These are phyloP conservation scores for Scleroderma citrinum DNA, from an alignment of 768 basidiomycete species.

Conservation along the genomic window DNA sequence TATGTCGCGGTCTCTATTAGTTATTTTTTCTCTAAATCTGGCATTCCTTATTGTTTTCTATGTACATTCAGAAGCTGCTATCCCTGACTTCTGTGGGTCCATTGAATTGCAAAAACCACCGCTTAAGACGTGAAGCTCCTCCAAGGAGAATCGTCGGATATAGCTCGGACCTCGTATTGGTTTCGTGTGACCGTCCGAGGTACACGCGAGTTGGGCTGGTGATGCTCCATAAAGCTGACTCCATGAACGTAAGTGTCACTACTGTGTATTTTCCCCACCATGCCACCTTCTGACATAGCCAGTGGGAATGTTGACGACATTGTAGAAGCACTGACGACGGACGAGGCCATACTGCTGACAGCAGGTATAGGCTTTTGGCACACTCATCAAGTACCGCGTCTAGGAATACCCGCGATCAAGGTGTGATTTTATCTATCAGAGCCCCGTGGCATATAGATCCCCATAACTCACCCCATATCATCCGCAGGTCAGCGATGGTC, in stretches of 20 bases:
- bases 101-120: not conserved
- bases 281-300: conserved; percentile 68
- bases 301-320: conserved; percentile 55
- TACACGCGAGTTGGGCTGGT: not conserved
- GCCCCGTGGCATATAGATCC: not conserved
- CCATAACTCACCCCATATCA: not conserved
- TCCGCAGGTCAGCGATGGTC: conserved; percentile 72
- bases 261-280: no score
- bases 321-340: conserved; percentile 60
- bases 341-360: conserved; percentile 67
- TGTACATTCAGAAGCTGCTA: not conserved
- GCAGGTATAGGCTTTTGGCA: conserved; percentile 79
- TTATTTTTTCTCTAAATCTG: not conserved
- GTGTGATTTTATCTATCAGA: conserved; percentile 21
- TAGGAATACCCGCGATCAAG: conserved; percentile 70
- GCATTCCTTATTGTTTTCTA: not conserved
- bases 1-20: not conserved
- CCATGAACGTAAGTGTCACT: no score
- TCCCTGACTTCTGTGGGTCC: not conserved
- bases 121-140: not conserved
- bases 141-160: not conserved
- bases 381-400: conserved; percentile 56
- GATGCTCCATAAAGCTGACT: no score
- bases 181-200: not conserved
- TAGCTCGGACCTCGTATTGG: not conserved